Conservation (phyloP, 73 alveolate genomes). For the Uronychia setigera region DNA sequence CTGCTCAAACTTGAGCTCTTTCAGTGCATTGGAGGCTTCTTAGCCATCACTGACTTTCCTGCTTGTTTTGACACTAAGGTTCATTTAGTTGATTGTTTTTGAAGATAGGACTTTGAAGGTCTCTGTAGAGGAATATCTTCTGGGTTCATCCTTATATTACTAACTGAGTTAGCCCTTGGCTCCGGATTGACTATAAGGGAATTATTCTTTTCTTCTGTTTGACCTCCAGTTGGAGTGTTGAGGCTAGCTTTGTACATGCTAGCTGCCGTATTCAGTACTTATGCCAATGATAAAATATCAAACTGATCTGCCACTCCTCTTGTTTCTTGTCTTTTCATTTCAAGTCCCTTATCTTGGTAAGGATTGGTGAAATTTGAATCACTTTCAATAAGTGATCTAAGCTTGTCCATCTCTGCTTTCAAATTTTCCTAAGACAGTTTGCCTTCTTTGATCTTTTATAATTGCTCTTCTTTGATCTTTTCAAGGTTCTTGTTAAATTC, state of each 20-base stretch:
- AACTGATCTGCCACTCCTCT: neutral
- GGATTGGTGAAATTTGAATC: neutral
- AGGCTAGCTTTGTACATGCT: too few species aligned
- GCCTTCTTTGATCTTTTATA: neutral
- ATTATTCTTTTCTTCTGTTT: neutral
- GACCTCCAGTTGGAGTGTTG: too few species aligned
- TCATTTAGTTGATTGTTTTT: too few species aligned
- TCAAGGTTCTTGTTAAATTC: neutral
- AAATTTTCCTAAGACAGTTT: neutral
- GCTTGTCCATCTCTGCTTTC: neutral
- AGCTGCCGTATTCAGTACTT: neutral
- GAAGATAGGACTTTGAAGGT: too few species aligned
- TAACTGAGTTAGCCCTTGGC: neutral
- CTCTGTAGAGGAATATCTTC: neutral
- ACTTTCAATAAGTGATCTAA: neutral
- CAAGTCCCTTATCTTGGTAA: neutral
- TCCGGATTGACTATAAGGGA: neutral
- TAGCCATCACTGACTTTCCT: too few species aligned
- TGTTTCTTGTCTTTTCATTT: neutral
- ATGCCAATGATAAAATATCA: neutral
- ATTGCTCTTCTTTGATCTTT: neutral
- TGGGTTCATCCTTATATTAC: neutral
- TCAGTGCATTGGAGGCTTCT: too few species aligned
- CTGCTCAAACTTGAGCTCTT: neutral
- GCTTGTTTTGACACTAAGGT: too few species aligned